Conservation (phyloP, 768 basidiomycete species). For the Hypholoma sublateritium region DNA sequence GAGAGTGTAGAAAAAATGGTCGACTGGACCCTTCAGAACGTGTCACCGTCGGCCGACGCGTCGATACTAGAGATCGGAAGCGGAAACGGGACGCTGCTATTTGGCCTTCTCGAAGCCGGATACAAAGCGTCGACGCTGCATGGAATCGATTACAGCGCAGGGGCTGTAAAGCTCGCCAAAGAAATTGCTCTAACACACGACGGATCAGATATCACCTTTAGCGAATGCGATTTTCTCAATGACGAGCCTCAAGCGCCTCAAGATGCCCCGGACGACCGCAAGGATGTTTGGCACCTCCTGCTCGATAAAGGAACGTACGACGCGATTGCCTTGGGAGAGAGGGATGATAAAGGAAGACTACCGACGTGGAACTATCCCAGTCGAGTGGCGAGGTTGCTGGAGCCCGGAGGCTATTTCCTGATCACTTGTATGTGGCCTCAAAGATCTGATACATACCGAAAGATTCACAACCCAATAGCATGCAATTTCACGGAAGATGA, state of each 20-base stretch:
- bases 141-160: conserved; percentile 79
- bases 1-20: conserved; percentile 81
- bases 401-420: conserved; percentile 67
- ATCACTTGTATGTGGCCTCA: conserved; percentile 70
- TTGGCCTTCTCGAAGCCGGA: conserved; percentile 67
- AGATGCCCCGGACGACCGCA: conserved; percentile 15
- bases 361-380: conserved; percentile 62
- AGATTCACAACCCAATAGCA: conserved; percentile 35
- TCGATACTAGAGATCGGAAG: conserved; percentile 74
- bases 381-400: conserved; percentile 55
- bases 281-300: conserved; percentile 65
- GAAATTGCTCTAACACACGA: conserved; percentile 50
- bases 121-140: conserved; percentile 51
- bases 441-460: not conserved
- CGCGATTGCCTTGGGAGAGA: conserved; percentile 73
- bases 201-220: conserved; percentile 51
- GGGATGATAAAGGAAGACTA: conserved; percentile 49
- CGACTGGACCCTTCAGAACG: conserved; percentile 60
- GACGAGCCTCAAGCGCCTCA: conserved; percentile 43
- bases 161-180: conserved; percentile 63
- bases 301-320: conserved; percentile 91
- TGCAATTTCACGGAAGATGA: conserved; percentile 88
- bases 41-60: conserved; percentile 47
- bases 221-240: conserved; percentile 62
- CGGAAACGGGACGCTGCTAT: conserved; percentile 77